These are phyloP conservation scores for Diaporthe ilicicola DNA, from an alignment of 2,329 filamentous ascomycete species.

Conservation along the genomic window DNA sequence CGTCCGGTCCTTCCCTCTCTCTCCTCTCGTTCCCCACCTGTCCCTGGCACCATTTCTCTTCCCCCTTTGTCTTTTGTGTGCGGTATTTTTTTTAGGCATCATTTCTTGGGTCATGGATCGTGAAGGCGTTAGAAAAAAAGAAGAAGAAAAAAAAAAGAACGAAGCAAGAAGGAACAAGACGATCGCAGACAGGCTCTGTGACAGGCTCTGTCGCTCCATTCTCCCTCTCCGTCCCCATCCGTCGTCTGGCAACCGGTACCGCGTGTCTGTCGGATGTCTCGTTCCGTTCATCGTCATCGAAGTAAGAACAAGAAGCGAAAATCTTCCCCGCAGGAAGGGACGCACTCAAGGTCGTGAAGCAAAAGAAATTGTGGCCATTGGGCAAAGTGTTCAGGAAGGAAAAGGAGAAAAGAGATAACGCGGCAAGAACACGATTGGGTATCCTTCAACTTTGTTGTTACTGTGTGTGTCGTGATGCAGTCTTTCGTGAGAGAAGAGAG, in stretches of 20 bases:
- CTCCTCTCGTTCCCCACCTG: not conserved
- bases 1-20: not conserved
- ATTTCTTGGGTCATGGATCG: conserved; percentile 12
- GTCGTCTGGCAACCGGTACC: conserved; percentile 15
- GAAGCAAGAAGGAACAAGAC: not conserved
- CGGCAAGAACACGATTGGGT: conserved; percentile 28
- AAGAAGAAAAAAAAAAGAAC: not conserved
- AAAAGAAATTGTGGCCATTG: not conserved
- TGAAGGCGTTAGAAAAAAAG: conserved; percentile 8
- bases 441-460: conserved; percentile 34
- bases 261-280: not conserved
- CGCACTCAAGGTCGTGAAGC: not conserved
- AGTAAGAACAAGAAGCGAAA: conserved; percentile 32
- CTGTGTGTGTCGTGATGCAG: conserved; percentile 30
- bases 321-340: not conserved
- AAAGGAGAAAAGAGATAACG: not conserved
- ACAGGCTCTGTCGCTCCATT: not conserved
- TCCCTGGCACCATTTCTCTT: not conserved
- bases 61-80: conserved; percentile 7
- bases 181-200: conserved; percentile 1
- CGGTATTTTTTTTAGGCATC: not conserved
- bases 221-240: not conserved
- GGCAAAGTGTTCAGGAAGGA: conserved; percentile 5
- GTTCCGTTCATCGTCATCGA: conserved; percentile 9
- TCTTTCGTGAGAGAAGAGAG: conserved; percentile 24